Evolutionary conservation across 1,284 basidiomycete species (phyloP), one percentile per base, ranked within the genome.

Genomic region (Ceratobasidium sp.): DNA sequence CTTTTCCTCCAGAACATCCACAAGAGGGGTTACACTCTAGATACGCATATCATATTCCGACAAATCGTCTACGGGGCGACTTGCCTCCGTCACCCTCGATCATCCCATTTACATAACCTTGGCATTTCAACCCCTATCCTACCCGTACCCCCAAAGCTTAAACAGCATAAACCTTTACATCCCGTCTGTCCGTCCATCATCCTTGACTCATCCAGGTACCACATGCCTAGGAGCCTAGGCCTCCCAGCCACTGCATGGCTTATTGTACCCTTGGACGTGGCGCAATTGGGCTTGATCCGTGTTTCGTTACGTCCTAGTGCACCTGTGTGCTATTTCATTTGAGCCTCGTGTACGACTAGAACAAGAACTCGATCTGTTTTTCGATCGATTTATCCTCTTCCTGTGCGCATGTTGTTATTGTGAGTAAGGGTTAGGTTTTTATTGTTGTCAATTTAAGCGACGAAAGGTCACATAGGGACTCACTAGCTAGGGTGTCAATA

Each of bases 161-260:
- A 53, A 53, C 50, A 53, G 21, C 50, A 53, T 53, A 53, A 53
- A 53, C 28, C 36, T 39, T 39, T 39, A 39, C 23, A 53, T 26
- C 10, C 26, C 9, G 26, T 26, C 50, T 30, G 50, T 53, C 50
- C 23, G 28, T 8, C 21, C 50, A 53, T 53, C 50, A 53, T 48
- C 46, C 39, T 41, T 41, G 39, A 41, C 39, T 41, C 39, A 41
- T 48, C 21, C 50, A 53, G 50, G 50, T 28, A 39, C 36, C 50
- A 53, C 23, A 21, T 26, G 50, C 50, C 21, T 53, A 30, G 50
- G 50, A 53, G 50, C 26, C 50, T 53, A 53, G 50, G 16, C 50
- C 26, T 53, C 50, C 21, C 21, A 28, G 50, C 50, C 50, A 53
- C 50, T 14, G 36, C 36, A 39, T 14, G 8, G 36, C 14, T 26